These are phyloP conservation scores for Yarrowia sp. DNA, from an alignment of 805 yeast genomes.

Conservation along the genomic window DNA sequence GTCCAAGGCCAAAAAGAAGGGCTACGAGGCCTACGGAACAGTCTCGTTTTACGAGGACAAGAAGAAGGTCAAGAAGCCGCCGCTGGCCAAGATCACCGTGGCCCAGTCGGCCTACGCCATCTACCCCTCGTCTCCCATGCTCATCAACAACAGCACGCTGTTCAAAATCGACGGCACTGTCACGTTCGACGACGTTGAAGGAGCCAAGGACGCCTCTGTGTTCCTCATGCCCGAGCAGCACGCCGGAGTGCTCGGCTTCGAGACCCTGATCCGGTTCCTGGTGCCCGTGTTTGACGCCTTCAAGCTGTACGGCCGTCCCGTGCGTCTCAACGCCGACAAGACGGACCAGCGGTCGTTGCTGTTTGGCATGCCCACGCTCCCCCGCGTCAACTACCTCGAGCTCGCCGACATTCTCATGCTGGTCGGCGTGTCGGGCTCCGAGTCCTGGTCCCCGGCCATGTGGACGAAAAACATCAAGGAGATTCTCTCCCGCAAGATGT, in stretches of 20 bases:
- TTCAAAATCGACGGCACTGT: slow-evolving; percentile 87
- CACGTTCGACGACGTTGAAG: slow-evolving; percentile 47
- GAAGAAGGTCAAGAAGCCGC: slow-evolving; percentile 65
- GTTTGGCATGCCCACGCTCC: slow-evolving; percentile 84
- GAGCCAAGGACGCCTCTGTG: slow-evolving; percentile 64
- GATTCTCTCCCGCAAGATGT: slow-evolving; percentile 60
- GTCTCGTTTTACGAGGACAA: slow-evolving; percentile 84
- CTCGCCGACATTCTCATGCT: slow-evolving; percentile 63
- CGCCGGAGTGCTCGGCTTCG: slow-evolving; percentile 82
- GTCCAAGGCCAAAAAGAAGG: slow-evolving; percentile 54
- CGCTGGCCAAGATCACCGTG: slow-evolving; percentile 78
- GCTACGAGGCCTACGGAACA: slow-evolving; percentile 60
- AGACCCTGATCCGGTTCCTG: slow-evolving; percentile 80
- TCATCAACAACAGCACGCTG: slow-evolving; percentile 87
- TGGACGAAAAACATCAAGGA: slow-evolving; percentile 68
- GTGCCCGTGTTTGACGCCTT: slow-evolving; percentile 80
- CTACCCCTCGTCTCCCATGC: slow-evolving; percentile 83
- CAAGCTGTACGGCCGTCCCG: slow-evolving; percentile 81
- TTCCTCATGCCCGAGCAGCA: slow-evolving; percentile 86
- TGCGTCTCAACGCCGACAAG: slow-evolving; percentile 76
- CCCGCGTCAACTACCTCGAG: slow-evolving; percentile 74
- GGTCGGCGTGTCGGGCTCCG: slow-evolving; percentile 50
- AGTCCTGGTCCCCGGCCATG: slow-evolving; percentile 61
- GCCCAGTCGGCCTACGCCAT: slow-evolving; percentile 83
- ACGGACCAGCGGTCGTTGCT: slow-evolving; percentile 67